Base-by-base conservation (phyloP, 306 rosid species). In the Cucumis cinereus region DNA sequence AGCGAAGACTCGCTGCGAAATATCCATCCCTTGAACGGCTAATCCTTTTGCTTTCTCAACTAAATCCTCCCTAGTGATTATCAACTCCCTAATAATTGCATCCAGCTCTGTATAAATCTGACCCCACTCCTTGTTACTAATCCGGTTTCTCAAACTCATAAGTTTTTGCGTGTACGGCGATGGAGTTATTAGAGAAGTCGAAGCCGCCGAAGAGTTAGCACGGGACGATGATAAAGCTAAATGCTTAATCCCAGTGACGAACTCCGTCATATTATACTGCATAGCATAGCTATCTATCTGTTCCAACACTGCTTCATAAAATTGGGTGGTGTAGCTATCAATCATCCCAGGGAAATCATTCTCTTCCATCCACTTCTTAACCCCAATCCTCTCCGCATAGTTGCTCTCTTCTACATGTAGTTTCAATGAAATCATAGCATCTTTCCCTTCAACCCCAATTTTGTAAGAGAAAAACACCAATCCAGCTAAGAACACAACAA, bases 291-390 rank as follows among this genome's bases (percentile, higher is more conserved):
- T 89, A 80, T 94, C 99, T 40, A 94, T 79, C 82, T 94, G 97
- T 70, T 89, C 93, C 10, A 82, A 89, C 57, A 92, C 92, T 7
- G 99, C 91, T 81, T 89, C 90, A 61, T 94, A 94, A 3, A 90
- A 77, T 81, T 90, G 82, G 2, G 97, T 81, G 26, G 92, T 84
- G 81, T 94, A 94, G 64, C 72, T 88, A 79, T 94, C 99, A 17
- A 94, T 88, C 88, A 86, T 84, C 60, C 95, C 96, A 59, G 97
- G 86, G 79, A 94, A 84, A 80, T 94, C 97, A 84, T 92, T 90
- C 84, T 94, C 99, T 16, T 92, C 97, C 96, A 94, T 90, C 99
- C 99, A 94, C 79, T 90, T 77, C 89, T 82, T 89, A 4, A 92
- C 80, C 50, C 99, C 96, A 38, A 94, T 81, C 76, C 74, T 91